Evolutionary conservation across 768 basidiomycete genomes (phyloP), one percentile per base, ranked within the genome.

Genomic region (Suillus subaureus): DNA sequence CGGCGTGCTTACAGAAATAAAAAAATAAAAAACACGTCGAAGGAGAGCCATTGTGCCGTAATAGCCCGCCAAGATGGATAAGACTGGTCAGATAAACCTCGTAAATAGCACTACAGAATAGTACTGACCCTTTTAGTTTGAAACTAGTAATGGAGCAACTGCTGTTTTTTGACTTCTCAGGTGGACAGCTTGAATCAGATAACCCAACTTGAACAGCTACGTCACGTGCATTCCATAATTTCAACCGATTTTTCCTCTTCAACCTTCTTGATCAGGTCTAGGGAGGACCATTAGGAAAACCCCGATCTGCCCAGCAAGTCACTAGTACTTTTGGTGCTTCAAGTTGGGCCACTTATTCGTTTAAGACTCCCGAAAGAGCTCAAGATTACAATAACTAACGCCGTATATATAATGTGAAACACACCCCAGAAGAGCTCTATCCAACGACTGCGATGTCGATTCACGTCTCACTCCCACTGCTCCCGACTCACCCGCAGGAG

Each of bases 401-500:
- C n/a, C n/a, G 31, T 33, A 55, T 55, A 35, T n/a, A 55, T 55
- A 55, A 55, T 33, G 11, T 55, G 54, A 55, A 55, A 33, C 51
- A 31, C 51, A 11, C 28, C n/a, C 37, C 26, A 57, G 28, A 8
- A 31, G 26, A 31, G 39, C 26, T 26, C 61, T 62, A 16, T 63
- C 16, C 55, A 31, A 31, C 51, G 8, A 18, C 45, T 58, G 3
- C 62, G 18, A 35, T 26, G 62, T 43, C 35, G 21, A 42, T 71
- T 61, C 69, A 71, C 51, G 65, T 68, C 1, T 71, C 71, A n/a
- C 71, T 71, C 35, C 71, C 72, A 26, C 65, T n/a, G n/a, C n/a
- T 70, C 62, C 70, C 79, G 18, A 54, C 73, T 11, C 66, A 64
- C 21, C 73, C 71, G 54, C 70, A 77, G 45, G 65, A 55, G 33